These are phyloP conservation scores for Petunia secreta DNA, from an alignment of 257 asterid genomes.

Conservation along the genomic window DNA sequence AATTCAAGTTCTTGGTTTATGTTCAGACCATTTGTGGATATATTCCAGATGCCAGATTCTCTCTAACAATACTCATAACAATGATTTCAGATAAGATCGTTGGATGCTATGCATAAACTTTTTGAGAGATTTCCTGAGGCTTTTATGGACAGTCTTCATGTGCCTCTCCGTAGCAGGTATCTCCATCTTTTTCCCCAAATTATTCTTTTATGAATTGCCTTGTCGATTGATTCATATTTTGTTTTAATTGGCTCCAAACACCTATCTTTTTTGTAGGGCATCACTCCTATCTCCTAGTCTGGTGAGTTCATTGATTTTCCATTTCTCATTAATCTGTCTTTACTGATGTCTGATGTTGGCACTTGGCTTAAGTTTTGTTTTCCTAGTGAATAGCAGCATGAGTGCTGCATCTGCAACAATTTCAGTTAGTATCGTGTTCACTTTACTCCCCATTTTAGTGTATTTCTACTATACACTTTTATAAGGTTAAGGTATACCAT, in stretches of 20 bases:
- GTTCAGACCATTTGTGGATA: background rate
- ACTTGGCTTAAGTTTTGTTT: background rate
- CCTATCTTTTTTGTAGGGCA: constrained; percentile 62
- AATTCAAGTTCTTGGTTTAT: constrained; percentile 16
- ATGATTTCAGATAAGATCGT: constrained; percentile 83
- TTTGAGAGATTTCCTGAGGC: constrained; percentile 93
- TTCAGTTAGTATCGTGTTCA: constrained; percentile 1
- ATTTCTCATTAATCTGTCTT: constrained; percentile 2
- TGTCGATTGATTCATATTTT: constrained; percentile 18
- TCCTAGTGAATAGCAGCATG: background rate
- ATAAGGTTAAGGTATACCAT: background rate
- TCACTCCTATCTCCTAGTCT: constrained; percentile 56
- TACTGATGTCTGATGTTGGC: constrained; percentile 7
- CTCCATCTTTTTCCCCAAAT: constrained; percentile 15
- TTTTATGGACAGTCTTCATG: constrained; percentile 82
- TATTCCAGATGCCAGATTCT: constrained; percentile 12
- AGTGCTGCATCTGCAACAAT: background rate
- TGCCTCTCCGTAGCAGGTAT: constrained; percentile 66
- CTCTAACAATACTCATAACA: constrained; percentile 25
- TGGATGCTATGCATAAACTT: constrained; percentile 90
- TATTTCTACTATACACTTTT: background rate
- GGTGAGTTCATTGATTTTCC: constrained; percentile 55
- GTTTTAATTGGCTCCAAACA: constrained; percentile 25
- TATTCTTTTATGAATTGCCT: background rate
- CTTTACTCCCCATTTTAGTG: constrained; percentile 1